Evolutionary conservation across 768 basidiomycete genomes (phyloP).

Genomic region (Rubroboletus satanas): DNA sequence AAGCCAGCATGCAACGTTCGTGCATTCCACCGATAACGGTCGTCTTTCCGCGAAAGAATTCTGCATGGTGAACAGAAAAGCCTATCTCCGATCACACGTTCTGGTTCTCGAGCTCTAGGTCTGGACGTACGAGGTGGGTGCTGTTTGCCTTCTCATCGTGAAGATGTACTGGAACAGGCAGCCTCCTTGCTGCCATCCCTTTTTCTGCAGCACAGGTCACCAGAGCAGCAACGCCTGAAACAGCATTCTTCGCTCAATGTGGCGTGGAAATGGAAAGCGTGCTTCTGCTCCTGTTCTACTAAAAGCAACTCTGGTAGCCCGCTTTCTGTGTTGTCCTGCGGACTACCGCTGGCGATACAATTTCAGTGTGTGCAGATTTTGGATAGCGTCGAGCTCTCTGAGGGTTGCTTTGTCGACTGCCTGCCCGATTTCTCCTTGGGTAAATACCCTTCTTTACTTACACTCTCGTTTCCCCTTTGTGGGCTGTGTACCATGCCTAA

Average conservation of each 20-base stretch:
- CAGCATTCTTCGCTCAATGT: conserved; percentile 9
- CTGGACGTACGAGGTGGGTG: conserved; percentile 42
- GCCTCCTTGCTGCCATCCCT: conserved; percentile 13
- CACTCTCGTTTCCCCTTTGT: conserved; percentile 47
- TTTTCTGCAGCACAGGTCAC: conserved; percentile 12
- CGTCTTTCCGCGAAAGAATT: conserved; percentile 11
- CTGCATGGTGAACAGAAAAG: conserved; percentile 15
- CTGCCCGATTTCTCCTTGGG: background rate
- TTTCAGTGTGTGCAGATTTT: conserved; percentile 1
- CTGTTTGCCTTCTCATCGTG: conserved; percentile 1
- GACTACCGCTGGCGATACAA: conserved; percentile 8
- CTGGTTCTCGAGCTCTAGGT: conserved; percentile 42
- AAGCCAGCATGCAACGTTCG: background rate
- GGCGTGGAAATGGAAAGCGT: conserved; percentile 8
- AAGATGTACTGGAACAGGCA: conserved; percentile 14
- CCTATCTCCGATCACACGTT: conserved; percentile 29
- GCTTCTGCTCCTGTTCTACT: conserved; percentile 25
- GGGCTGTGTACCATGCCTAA: conserved; percentile 68
- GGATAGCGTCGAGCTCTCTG: background rate
- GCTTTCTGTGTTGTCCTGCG: conserved; percentile 7
- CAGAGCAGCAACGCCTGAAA: conserved; percentile 8
- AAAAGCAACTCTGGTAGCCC: background rate
- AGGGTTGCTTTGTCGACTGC: background rate
- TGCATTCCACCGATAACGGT: background rate
- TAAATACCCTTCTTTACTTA: background rate